These are phyloP conservation scores for Angomonas deanei DNA, from an alignment of 208 protist species.

Conservation along the genomic window DNA sequence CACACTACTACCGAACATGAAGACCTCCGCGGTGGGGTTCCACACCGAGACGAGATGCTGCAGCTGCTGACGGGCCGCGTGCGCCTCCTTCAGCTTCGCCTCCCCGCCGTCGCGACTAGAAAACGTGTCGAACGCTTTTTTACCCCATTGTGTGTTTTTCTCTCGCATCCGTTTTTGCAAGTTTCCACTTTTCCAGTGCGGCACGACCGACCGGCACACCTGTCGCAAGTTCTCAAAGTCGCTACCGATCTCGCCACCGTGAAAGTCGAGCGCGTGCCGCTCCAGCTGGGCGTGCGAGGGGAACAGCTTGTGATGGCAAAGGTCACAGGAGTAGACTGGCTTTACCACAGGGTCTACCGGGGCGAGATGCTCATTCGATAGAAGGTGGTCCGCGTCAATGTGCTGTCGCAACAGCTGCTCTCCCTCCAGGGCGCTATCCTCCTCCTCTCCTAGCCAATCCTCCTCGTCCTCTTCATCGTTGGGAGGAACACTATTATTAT, in stretches of 20 bases:
- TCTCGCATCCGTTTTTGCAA: conserved; percentile 25
- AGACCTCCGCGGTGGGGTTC: conserved; percentile 66
- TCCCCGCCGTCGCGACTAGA: conserved; percentile 68
- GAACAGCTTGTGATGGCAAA: conserved; percentile 51
- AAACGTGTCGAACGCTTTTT: conserved; percentile 48
- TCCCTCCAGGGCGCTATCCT: not conserved
- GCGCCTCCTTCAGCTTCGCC: conserved; percentile 69
- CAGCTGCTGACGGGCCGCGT: conserved; percentile 74
- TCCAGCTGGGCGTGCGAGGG: conserved; percentile 38
- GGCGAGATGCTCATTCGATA: not conserved
- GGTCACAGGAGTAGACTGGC: conserved; percentile 65
- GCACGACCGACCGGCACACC: conserved; percentile 37
- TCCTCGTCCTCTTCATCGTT: not conserved
- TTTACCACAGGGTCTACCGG: not conserved
- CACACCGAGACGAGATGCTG: conserved; percentile 73
- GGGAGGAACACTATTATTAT: not conserved
- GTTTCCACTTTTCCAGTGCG: conserved; percentile 29
- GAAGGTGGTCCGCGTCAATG: not conserved
- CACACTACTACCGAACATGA: conserved; percentile 83
- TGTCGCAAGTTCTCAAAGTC: conserved; percentile 49
- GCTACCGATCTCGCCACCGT: conserved; percentile 30
- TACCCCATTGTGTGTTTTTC: conserved; percentile 35
- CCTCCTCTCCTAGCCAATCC: not conserved
- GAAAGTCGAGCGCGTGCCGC: conserved; percentile 48
- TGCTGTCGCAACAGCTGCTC: not conserved